Evolutionary conservation across 306 rosid genomes (phyloP).

Genomic region (Castanea sativa): DNA sequence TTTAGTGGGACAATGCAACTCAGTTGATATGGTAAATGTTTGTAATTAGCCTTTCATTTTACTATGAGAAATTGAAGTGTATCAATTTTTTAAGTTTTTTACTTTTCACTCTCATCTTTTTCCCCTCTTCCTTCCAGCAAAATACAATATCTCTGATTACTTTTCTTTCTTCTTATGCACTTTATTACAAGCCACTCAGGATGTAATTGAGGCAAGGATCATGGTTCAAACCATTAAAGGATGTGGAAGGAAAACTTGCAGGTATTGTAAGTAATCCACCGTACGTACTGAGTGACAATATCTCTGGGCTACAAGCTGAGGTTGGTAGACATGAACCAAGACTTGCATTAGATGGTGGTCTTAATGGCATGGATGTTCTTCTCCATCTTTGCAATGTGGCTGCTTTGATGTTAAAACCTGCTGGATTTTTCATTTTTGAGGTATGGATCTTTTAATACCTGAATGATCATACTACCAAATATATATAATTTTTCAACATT

Average conservation of each 20-base stretch:
- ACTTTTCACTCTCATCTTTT: background rate
- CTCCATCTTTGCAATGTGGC: slow-evolving; percentile 78
- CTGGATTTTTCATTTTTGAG: slow-evolving; percentile 90
- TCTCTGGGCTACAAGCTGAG: slow-evolving; percentile 78
- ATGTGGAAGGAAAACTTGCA: slow-evolving; percentile 58
- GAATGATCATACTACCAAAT: background rate
- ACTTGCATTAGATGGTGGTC: slow-evolving; percentile 79
- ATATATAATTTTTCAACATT: background rate
- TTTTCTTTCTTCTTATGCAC: slow-evolving; percentile 10
- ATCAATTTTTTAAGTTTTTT: background rate
- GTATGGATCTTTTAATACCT: slow-evolving; percentile 27
- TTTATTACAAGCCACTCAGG: slow-evolving; percentile 38
- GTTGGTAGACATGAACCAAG: slow-evolving; percentile 82
- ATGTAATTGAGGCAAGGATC: slow-evolving; percentile 74
- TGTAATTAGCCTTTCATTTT: background rate
- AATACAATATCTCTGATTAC: background rate
- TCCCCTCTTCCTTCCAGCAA: background rate
- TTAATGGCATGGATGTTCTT: slow-evolving; percentile 63
- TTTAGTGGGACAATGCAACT: too few species aligned
- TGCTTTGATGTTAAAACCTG: slow-evolving; percentile 64
- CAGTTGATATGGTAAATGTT: too few species aligned
- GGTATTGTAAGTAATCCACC: slow-evolving; percentile 92
- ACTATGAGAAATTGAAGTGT: background rate
- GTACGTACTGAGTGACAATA: slow-evolving; percentile 71
- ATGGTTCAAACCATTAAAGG: slow-evolving; percentile 78